Conservation (phyloP, 75 land plant genomes). For the Pinus tabuliformis region DNA sequence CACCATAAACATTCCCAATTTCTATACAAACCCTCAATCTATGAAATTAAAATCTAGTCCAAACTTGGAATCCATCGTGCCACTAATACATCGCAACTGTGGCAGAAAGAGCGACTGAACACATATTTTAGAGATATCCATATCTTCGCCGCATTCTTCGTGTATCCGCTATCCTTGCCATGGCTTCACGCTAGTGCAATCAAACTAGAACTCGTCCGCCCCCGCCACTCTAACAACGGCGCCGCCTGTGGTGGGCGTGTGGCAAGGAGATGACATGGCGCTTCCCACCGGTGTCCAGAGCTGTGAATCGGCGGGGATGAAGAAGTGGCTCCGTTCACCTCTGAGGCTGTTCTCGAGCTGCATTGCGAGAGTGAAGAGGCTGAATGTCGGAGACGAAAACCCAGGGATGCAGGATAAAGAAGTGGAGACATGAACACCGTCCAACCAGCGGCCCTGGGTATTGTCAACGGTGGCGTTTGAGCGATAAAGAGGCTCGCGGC, state of each 20-base stretch:
- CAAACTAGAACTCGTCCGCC: slow-evolving; percentile 64
- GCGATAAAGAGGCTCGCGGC: slow-evolving; percentile 17
- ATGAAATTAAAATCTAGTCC: no score
- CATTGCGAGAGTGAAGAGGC: slow-evolving; percentile 37
- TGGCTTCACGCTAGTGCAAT: slow-evolving; percentile 52
- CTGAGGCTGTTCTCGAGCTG: neutral
- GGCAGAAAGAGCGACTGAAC: no score
- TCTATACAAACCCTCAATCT: no score
- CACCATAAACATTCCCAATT: no score
- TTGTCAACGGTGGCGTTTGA: neutral
- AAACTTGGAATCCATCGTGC: no score
- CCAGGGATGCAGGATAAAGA: slow-evolving; percentile 10
- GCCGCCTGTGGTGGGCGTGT: no score
- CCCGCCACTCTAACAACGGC: slow-evolving; percentile 20
- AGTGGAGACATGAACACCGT: slow-evolving; percentile 40
- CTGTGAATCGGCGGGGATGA: neutral
- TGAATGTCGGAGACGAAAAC: slow-evolving; percentile 69
- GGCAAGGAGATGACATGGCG: slow-evolving; percentile 63
- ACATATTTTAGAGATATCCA: neutral
- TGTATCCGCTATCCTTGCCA: slow-evolving; percentile 86
- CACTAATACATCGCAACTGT: no score
- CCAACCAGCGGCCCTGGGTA: slow-evolving; percentile 28
- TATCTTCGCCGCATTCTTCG: slow-evolving; percentile 47
- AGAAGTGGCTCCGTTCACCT: neutral
- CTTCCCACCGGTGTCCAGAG: slow-evolving; percentile 70